Evolutionary conservation across 2,329 filamentous ascomycete genomes (phyloP).

Genomic region (Cladophialophora bantiana): DNA sequence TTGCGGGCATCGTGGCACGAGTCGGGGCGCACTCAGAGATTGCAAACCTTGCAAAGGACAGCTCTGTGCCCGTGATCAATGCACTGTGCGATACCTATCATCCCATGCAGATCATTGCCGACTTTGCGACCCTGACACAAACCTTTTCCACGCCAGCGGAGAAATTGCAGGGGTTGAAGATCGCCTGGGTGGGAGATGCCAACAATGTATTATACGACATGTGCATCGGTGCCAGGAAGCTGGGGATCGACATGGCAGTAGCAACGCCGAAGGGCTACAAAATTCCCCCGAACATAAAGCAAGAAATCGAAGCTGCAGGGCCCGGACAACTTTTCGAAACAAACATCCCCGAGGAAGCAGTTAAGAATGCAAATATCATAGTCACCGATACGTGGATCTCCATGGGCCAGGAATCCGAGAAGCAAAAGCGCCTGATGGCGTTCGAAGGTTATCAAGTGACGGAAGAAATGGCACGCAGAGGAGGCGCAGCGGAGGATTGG

Average conservation of each 20-base stretch:
- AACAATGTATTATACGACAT: slow-evolving; percentile 98
- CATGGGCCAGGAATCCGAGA: slow-evolving; percentile 95
- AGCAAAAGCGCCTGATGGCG: slow-evolving; percentile 74
- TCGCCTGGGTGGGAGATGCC: slow-evolving; percentile 95
- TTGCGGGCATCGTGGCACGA: slow-evolving; percentile 80
- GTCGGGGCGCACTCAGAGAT: slow-evolving; percentile 81
- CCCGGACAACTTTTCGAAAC: slow-evolving; percentile 73
- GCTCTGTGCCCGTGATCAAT: slow-evolving; percentile 82
- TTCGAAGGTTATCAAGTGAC: slow-evolving; percentile 95
- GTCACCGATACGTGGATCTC: slow-evolving; percentile 98
- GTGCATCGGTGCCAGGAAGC: slow-evolving; percentile 84
- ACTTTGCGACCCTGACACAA: slow-evolving; percentile 90
- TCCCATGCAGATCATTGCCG: slow-evolving; percentile 91
- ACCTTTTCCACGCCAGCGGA: slow-evolving; percentile 63
- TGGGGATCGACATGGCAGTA: slow-evolving; percentile 84
- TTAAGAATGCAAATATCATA: slow-evolving; percentile 84
- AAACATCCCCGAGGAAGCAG: slow-evolving; percentile 79
- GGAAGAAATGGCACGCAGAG: slow-evolving; percentile 78
- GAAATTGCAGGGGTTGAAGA: slow-evolving; percentile 81
- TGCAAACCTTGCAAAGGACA: slow-evolving; percentile 72
- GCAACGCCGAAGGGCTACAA: slow-evolving; percentile 85
- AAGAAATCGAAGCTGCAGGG: slow-evolving; percentile 72
- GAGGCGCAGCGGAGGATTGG: slow-evolving; percentile 87
- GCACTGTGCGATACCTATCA: slow-evolving; percentile 90
- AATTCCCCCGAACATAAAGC: slow-evolving; percentile 76